Evolutionary conservation across 345 rosid genomes (phyloP).

Genomic region (Cardamine occulta): DNA sequence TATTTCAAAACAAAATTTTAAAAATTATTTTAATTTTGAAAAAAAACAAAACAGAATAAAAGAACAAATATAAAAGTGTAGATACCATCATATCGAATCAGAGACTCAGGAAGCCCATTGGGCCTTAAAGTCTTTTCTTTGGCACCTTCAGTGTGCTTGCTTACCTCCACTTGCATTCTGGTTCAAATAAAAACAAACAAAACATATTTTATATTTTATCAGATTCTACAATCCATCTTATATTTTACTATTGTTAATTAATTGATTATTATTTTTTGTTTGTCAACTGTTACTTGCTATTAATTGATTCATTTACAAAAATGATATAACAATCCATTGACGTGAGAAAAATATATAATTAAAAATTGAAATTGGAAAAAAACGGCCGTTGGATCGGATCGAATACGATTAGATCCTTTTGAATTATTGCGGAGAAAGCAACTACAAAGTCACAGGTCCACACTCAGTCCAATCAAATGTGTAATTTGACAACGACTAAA

Average conservation of each 20-base stretch:
- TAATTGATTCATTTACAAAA: neutral
- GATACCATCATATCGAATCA: conserved; percentile 91
- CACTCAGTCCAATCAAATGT: conserved; percentile 37
- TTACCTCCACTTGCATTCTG: conserved; percentile 98
- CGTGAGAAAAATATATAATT: neutral
- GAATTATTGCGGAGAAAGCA: conserved; percentile 40
- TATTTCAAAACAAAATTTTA: conserved; percentile 38
- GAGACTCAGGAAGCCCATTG: conserved; percentile 94
- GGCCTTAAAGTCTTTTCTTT: conserved; percentile 84
- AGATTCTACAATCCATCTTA: neutral
- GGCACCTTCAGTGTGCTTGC: conserved; percentile 90
- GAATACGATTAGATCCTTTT: conserved; percentile 2
- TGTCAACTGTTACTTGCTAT: neutral
- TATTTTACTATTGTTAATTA: neutral
- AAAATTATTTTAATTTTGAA: neutral
- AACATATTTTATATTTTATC: neutral
- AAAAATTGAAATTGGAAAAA: neutral
- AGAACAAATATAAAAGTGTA: no score
- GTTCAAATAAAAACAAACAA: conserved; percentile 34
- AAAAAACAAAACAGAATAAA: neutral
- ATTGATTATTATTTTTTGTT: neutral
- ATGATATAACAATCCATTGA: neutral
- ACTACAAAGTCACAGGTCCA: conserved; percentile 37
- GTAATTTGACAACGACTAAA: conserved; percentile 26
- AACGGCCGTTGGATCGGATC: conserved; percentile 21